These are phyloP conservation scores for Kodamaea restingae DNA, from an alignment of 805 yeast species.

Conservation along the genomic window DNA sequence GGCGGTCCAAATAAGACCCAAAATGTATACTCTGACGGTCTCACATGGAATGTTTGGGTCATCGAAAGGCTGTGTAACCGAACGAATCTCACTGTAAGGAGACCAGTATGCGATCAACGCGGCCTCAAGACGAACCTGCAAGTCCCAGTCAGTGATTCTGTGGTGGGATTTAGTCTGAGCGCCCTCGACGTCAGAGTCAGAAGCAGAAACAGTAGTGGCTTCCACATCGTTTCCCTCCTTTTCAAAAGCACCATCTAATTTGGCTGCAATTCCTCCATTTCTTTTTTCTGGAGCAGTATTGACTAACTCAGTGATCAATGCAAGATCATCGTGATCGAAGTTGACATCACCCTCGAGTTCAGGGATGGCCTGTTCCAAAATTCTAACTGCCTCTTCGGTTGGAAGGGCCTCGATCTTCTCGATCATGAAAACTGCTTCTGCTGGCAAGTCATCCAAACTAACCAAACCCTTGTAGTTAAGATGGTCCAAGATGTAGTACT, in stretches of 20 bases:
- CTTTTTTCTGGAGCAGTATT: constrained; percentile 1
- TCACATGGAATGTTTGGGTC: constrained; percentile 47
- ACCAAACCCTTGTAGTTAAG: constrained; percentile 25
- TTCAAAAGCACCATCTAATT: constrained; percentile 2
- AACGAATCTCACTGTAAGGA: constrained; percentile 37
- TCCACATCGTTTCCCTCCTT: not conserved
- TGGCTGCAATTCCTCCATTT: not conserved
- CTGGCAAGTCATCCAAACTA: constrained; percentile 27
- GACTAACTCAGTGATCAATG: constrained; percentile 20
- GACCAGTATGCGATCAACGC: constrained; percentile 36
- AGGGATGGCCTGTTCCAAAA: constrained; percentile 35
- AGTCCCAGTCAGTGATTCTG: constrained; percentile 26
- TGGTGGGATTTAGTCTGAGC: constrained; percentile 14
- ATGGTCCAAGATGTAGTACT: constrained; percentile 24
- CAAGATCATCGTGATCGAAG: constrained; percentile 26
- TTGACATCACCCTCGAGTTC: constrained; percentile 39
- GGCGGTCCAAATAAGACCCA: constrained; percentile 49
- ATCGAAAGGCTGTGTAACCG: constrained; percentile 46
- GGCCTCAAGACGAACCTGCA: constrained; percentile 36
- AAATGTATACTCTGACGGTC: constrained; percentile 53
- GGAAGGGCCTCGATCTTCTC: constrained; percentile 35
- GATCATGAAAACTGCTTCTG: constrained; percentile 35
- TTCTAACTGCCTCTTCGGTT: constrained; percentile 36
- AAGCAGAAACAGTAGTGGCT: not conserved
- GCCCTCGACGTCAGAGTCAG: constrained; percentile 1